Evolutionary conservation across 352 stramenopile species (phyloP).

Genomic region (Pythium guiyangense): DNA sequence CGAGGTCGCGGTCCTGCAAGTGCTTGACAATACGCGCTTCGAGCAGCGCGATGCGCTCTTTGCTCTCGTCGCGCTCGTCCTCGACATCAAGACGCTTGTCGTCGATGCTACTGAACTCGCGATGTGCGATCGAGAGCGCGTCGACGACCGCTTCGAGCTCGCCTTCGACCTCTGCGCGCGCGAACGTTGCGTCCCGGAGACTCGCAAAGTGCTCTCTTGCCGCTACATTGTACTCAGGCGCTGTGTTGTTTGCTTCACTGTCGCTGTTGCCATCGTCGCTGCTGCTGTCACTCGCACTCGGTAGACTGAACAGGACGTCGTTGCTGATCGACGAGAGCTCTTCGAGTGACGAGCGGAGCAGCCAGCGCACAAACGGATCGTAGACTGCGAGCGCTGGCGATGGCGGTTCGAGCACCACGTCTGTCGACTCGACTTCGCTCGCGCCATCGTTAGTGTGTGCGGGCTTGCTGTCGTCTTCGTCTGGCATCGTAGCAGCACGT

Average conservation of each 20-base stretch:
- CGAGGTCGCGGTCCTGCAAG: conserved; percentile 61
- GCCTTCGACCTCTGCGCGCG: conserved; percentile 39
- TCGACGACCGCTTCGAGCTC: conserved; percentile 44
- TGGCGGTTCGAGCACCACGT: conserved; percentile 23
- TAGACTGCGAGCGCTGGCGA: conserved; percentile 32
- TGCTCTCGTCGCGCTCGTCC: conserved; percentile 36
- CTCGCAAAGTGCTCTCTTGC: conserved; percentile 3
- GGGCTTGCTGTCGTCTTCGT: conserved; percentile 2
- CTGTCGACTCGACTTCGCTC: conserved; percentile 10
- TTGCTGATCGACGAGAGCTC: conserved; percentile 34
- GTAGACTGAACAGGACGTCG: conserved; percentile 17
- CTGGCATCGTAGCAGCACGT: conserved; percentile 3
- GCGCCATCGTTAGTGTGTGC: background rate
- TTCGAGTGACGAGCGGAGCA: conserved; percentile 39
- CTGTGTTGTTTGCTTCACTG: background rate
- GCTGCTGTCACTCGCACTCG: background rate
- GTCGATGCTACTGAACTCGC: conserved; percentile 38
- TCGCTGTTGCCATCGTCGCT: background rate
- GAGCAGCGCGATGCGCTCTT: conserved; percentile 48
- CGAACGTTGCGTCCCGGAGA: conserved; percentile 17
- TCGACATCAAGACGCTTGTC: conserved; percentile 36
- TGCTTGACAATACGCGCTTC: conserved; percentile 72
- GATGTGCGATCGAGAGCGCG: conserved; percentile 35
- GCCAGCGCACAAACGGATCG: conserved; percentile 57
- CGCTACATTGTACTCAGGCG: background rate